Conservation (phyloP, 306 rosid genomes). For the Cotoneaster glaucophyllus region DNA sequence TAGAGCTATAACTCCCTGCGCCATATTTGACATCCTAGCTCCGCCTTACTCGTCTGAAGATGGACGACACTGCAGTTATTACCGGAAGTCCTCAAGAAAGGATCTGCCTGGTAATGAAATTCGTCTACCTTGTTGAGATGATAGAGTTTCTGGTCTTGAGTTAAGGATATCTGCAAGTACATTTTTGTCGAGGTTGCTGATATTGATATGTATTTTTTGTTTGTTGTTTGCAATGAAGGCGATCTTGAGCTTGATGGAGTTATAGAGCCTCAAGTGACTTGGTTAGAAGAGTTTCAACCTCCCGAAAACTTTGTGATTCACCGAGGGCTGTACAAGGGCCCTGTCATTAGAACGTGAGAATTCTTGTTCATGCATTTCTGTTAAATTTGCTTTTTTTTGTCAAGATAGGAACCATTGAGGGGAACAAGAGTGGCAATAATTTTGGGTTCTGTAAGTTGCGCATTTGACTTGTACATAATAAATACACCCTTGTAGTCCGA, state of each 20-base stretch:
- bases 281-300: slow-evolving; percentile 89
- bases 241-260: slow-evolving; percentile 44
- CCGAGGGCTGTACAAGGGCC: slow-evolving; percentile 91
- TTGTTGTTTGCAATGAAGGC: slow-evolving; percentile 33
- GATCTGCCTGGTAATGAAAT: slow-evolving; percentile 66
- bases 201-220: not conserved
- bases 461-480: slow-evolving; percentile 62
- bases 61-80: slow-evolving; percentile 86
- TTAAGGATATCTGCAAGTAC: not conserved
- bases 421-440: slow-evolving; percentile 38
- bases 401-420: slow-evolving; percentile 40
- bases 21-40: slow-evolving; percentile 78
- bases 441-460: slow-evolving; percentile 30
- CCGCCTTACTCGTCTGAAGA: slow-evolving; percentile 89
- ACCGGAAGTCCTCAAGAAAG: slow-evolving; percentile 52
- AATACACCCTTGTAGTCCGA: slow-evolving; percentile 18
- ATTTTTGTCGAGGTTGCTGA: not conserved
- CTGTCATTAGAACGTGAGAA: slow-evolving; percentile 72
- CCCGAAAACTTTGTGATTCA: slow-evolving; percentile 80
- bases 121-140: not conserved
- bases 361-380: slow-evolving; percentile 27
- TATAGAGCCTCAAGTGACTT: slow-evolving; percentile 44
- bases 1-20: slow-evolving; percentile 85
- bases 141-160: not conserved
- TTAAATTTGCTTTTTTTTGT: slow-evolving; percentile 20